Conservation (phyloP, 2,329 filamentous ascomycete genomes). For the Geosmithia putterillii region DNA sequence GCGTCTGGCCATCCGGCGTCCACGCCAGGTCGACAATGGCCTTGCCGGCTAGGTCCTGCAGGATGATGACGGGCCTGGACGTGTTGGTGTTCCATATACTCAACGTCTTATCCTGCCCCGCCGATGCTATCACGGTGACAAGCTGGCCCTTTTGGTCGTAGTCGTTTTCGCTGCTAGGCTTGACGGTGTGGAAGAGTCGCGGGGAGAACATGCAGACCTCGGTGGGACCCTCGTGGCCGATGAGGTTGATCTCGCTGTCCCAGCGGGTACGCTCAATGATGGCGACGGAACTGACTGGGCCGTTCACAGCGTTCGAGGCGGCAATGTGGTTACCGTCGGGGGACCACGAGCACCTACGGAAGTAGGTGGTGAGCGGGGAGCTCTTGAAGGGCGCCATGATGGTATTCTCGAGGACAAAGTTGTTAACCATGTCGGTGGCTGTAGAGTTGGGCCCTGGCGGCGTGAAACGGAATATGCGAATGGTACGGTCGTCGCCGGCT, state of each 20-base stretch:
- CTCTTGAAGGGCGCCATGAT: slow-evolving; percentile 80
- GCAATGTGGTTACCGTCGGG: slow-evolving; percentile 96
- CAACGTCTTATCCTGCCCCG: slow-evolving; percentile 89
- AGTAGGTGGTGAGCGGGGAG: slow-evolving; percentile 92
- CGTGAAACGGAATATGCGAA: slow-evolving; percentile 93
- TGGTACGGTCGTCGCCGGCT: slow-evolving; percentile 89
- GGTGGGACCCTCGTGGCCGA: slow-evolving; percentile 91
- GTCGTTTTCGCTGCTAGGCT: slow-evolving; percentile 45
- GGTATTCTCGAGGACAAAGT: slow-evolving; percentile 89
- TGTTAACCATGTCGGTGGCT: slow-evolving; percentile 90
- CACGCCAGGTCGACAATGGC: slow-evolving; percentile 90
- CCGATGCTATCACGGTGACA: slow-evolving; percentile 92
- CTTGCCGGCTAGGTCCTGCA: slow-evolving; percentile 80
- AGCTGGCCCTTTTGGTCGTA: slow-evolving; percentile 30
- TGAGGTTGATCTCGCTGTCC: slow-evolving; percentile 95
- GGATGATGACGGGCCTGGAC: slow-evolving; percentile 77
- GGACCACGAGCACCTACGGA: slow-evolving; percentile 92
- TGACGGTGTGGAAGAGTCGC: slow-evolving; percentile 65
- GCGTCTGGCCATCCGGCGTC: slow-evolving; percentile 78
- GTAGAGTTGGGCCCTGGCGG: slow-evolving; percentile 84
- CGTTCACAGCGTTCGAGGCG: slow-evolving; percentile 92
- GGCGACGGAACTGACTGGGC: slow-evolving; percentile 90
- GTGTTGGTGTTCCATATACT: slow-evolving; percentile 98
- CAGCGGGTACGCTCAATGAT: slow-evolving; percentile 87
- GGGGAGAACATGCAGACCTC: slow-evolving; percentile 98